These are phyloP conservation scores for Paspalum notatum DNA, from an alignment of 176 grass and related monocot species.

Conservation along the genomic window DNA sequence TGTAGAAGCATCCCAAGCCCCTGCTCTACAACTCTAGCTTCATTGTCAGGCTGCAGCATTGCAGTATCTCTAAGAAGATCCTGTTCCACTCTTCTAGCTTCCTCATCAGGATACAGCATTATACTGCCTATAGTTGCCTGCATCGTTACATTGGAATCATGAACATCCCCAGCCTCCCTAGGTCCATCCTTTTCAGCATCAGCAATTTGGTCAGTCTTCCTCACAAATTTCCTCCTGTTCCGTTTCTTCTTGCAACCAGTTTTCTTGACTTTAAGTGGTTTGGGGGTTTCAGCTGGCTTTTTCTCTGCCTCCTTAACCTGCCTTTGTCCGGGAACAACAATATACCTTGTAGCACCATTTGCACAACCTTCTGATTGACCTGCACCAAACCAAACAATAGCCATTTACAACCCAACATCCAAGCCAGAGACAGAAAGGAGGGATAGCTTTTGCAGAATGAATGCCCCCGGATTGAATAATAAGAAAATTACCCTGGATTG, in stretches of 20 bases:
- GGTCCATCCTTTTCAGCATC: conserved; percentile 43
- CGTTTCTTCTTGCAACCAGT: conserved; percentile 70
- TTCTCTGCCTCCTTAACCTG: conserved; percentile 58
- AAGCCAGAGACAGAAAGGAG: not conserved
- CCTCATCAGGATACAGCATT: conserved; percentile 21
- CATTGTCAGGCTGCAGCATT: not conserved
- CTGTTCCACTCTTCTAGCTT: conserved; percentile 13
- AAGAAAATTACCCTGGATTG: conserved; percentile 60
- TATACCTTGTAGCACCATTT: conserved; percentile 61
- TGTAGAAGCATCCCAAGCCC: conserved; percentile 10
- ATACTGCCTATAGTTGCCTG: conserved; percentile 1
- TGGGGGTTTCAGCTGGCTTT: conserved; percentile 40
- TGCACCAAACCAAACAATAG: conserved; percentile 51
- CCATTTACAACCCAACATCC: conserved; percentile 19
- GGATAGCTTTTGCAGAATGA: not conserved
- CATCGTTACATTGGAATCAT: conserved; percentile 31
- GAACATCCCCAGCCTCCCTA: conserved; percentile 34
- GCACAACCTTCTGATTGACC: conserved; percentile 54
- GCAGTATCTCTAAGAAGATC: not conserved
- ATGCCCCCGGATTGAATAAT: not conserved
- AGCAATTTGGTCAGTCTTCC: conserved; percentile 43
- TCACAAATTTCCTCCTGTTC: conserved; percentile 63
- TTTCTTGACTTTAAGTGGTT: conserved; percentile 71
- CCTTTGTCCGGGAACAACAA: conserved; percentile 72
- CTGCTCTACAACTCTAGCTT: not conserved